Percentiles rank a stretch among this genome's conserved stretches.
phyloP scores from a whole-genome alignment of 2,329 filamentous ascomycete genomes.

The Harringtonia aguacate region DNA sequence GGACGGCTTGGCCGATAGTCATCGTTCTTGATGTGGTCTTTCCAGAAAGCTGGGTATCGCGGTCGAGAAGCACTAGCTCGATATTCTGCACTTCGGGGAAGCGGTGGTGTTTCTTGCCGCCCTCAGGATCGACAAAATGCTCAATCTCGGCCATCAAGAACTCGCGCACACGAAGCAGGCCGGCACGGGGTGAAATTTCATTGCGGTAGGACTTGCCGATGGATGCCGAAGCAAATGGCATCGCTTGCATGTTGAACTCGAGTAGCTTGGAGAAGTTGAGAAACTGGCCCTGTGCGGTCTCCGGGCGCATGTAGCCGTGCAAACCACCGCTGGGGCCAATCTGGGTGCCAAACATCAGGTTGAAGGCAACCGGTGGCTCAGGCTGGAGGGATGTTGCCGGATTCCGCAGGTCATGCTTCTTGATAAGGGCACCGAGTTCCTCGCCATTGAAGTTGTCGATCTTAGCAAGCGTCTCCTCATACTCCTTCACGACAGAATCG shows the following conservation, averaged over 20 bases:
- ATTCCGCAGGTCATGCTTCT: conserved; percentile 85
- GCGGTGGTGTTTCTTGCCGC: conserved; percentile 86
- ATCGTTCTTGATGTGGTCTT: conserved; percentile 66
- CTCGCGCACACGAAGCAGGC: conserved; percentile 87
- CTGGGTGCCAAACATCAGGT: conserved; percentile 95
- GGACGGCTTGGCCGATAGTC: conserved; percentile 77
- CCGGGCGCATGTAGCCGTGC: conserved; percentile 77
- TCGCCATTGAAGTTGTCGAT: conserved; percentile 93
- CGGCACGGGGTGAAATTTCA: conserved; percentile 88
- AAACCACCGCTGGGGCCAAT: conserved; percentile 84
- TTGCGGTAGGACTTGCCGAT: conserved; percentile 98
- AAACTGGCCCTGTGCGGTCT: conserved; percentile 97
- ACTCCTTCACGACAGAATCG: conserved; percentile 77
- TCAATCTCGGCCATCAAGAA: conserved; percentile 99
- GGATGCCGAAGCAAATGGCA: conserved; percentile 95
- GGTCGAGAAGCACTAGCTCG: conserved; percentile 75
- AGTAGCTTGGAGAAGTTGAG: conserved; percentile 88
- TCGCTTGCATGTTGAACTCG: conserved; percentile 87
- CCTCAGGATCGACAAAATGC: conserved; percentile 90
- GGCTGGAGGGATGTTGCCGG: conserved; percentile 69
- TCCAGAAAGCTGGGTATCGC: conserved; percentile 75
- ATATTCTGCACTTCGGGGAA: conserved; percentile 79
- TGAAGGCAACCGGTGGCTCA: conserved; percentile 78
- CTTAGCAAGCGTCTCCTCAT: conserved; percentile 80
- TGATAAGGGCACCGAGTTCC: conserved; percentile 78